A percentile compares a stretch with the other conserved stretches of the same genome.
phyloP scores from a whole-genome alignment of 805 yeast genomes.

The Ogataea kodamae region DNA sequence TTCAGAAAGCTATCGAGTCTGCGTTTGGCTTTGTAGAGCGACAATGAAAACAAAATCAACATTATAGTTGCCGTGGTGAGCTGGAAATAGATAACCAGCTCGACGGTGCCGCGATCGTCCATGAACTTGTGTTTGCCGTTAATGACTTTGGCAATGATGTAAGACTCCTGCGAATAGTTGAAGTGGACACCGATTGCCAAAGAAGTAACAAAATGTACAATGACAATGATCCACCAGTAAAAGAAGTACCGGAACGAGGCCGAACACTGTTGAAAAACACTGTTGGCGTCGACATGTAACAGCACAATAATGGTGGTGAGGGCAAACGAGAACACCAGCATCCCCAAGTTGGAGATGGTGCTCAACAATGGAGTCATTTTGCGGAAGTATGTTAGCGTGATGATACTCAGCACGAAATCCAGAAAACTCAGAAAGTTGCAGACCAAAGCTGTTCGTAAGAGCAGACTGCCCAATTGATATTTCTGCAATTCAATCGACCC shows the following conservation, averaged over 20 bases:
- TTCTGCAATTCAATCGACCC: constrained; percentile 13
- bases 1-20: constrained; percentile 11
- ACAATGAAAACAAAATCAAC: constrained; percentile 11
- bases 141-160: constrained; percentile 7
- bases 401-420: constrained; percentile 11
- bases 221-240: constrained; percentile 16
- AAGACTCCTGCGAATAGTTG: constrained; percentile 5
- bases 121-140: constrained; percentile 7
- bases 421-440: constrained; percentile 13
- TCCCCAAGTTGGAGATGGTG: constrained; percentile 7
- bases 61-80: constrained; percentile 6
- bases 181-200: constrained; percentile 9
- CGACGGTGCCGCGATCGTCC: constrained; percentile 12
- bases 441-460: constrained; percentile 13
- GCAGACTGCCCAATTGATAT: constrained; percentile 12
- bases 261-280: constrained; percentile 13
- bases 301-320: constrained; percentile 11
- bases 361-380: constrained; percentile 8
- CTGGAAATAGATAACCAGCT: constrained; percentile 15
- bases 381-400: constrained; percentile 13
- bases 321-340: constrained; percentile 10
- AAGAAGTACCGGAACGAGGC: constrained; percentile 16
- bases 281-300: constrained; percentile 9
- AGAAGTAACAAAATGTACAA: constrained; percentile 11
- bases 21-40: constrained; percentile 12